A percentile compares a stretch with the other conserved stretches of the same genome.
Conservation (phyloP, 306 rosid species). For the Sesbania bispinosa region DNA sequence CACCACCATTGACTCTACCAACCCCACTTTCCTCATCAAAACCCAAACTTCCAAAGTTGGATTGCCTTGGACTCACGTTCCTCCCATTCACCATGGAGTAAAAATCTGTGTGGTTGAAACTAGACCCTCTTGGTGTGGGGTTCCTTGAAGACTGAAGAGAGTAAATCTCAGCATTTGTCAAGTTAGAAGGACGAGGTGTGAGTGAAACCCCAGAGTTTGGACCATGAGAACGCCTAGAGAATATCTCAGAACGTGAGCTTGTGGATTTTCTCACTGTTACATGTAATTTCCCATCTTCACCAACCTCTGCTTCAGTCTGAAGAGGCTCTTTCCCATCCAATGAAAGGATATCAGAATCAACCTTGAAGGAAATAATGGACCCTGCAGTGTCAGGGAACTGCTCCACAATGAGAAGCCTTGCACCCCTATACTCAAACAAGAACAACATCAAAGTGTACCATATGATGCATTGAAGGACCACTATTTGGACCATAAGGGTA, state of each 20-base stretch:
- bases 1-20: conserved; percentile 19
- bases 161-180: conserved; percentile 83
- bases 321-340: conserved; percentile 78
- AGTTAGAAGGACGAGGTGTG: conserved; percentile 73
- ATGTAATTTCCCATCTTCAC: conserved; percentile 79
- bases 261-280: conserved; percentile 66
- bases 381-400: conserved; percentile 87
- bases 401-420: conserved; percentile 60
- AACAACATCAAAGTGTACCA: conserved; percentile 86
- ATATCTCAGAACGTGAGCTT: conserved; percentile 66
- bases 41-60: conserved; percentile 52
- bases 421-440: conserved; percentile 85
- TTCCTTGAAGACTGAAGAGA: conserved; percentile 73
- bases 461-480: conserved; percentile 75
- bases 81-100: conserved; percentile 61
- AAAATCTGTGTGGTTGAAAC: conserved; percentile 75
- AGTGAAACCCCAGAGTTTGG: conserved; percentile 57
- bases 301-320: conserved; percentile 75
- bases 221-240: conserved; percentile 58
- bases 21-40: conserved; percentile 62
- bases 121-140: conserved; percentile 84
- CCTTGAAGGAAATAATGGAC: conserved; percentile 64
- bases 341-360: conserved; percentile 73
- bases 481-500: conserved; percentile 70
- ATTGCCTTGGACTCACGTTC: conserved; percentile 63